Conservation (phyloP, 2,329 filamentous ascomycete genomes). For the Diaporthe helianthi region DNA sequence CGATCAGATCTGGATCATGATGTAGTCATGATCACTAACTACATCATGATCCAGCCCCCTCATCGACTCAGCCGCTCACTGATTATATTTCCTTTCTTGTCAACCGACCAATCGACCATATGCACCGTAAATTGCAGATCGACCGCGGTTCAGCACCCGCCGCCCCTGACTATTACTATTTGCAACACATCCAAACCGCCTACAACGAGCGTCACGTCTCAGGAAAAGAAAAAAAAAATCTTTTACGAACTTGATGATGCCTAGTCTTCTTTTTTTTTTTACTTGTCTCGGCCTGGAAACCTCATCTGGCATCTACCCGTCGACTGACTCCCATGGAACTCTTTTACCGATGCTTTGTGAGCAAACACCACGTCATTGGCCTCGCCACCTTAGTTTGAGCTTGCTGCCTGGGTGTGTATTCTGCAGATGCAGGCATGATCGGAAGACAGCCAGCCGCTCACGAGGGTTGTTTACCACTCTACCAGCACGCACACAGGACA, state of each 20-base stretch:
- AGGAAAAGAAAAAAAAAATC: not conserved
- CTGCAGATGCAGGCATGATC: not conserved
- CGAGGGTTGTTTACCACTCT: not conserved
- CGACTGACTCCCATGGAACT: not conserved
- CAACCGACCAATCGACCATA: constrained; percentile 21
- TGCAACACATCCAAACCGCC: not conserved
- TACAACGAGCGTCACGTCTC: constrained; percentile 9
- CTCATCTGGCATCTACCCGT: not conserved
- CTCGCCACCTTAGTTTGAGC: not conserved
- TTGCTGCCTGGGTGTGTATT: constrained; percentile 15
- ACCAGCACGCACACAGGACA: constrained; percentile 14
- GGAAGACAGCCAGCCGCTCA: not conserved
- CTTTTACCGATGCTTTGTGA: not conserved
- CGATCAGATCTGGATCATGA: constrained; percentile 39
- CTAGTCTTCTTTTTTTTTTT: constrained; percentile 19
- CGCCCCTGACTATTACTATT: not conserved
- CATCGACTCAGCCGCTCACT: constrained; percentile 27
- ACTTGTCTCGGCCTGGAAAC: constrained; percentile 9
- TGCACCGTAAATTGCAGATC: constrained; percentile 16
- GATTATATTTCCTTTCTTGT: constrained; percentile 27
- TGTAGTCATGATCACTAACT: too few species aligned
- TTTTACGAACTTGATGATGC: constrained; percentile 32
- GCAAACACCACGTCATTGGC: not conserved
- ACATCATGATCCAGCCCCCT: not conserved
- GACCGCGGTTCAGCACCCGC: not conserved